Base-by-base conservation (phyloP, 2,329 filamentous ascomycete species). In the Cadophora sp. region DNA sequence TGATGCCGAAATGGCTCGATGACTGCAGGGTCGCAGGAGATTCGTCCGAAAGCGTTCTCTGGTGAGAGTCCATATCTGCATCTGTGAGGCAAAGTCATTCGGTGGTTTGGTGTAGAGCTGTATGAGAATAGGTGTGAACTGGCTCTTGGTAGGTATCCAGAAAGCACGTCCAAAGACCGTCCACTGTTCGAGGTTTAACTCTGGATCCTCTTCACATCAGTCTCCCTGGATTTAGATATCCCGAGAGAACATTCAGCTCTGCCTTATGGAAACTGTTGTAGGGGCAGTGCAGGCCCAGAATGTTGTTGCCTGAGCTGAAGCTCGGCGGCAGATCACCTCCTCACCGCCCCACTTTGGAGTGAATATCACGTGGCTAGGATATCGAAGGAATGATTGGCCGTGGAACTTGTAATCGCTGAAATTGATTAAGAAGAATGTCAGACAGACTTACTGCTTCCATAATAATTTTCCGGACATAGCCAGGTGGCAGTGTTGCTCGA, bases 301-400 rank as follows among this genome's bases (percentile, higher is more conserved):
- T 59, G 31, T 40, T 5, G 55, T 40, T 59, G 55, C 55, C 55
- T 59, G 55, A 55, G 51, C 51, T 55, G 51, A 43, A 48, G 50
- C 50, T 29, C 50, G 24, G 55, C 16, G n/a, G 53, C 31, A 14
- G 31, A 59, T 59, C 31, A 22, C 1, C 55, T 22, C 55, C n/a
- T 37, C 31, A 24, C 55, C 55, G 55, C 55, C 55, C 55, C 6
- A 24, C 22, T 1, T 1, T n/a, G n/a, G 55, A 14, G n/a, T 40
- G 12, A 16, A 6, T 1, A 22, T 59, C 55, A 59, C 55, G 55
- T 59, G 55, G 31, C 19, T 19, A 8, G 29, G 29, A 37, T 12
- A 22, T 37, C 29, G 31, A n/a, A 24, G 22, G 1, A n/a, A 55
- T 31, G 26, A 55, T 29, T 55, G 26, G 51, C 12, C 43, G 22